Evolutionary conservation across 164 flowering plant species (phyloP).

Genomic region (Annona squamosa): DNA sequence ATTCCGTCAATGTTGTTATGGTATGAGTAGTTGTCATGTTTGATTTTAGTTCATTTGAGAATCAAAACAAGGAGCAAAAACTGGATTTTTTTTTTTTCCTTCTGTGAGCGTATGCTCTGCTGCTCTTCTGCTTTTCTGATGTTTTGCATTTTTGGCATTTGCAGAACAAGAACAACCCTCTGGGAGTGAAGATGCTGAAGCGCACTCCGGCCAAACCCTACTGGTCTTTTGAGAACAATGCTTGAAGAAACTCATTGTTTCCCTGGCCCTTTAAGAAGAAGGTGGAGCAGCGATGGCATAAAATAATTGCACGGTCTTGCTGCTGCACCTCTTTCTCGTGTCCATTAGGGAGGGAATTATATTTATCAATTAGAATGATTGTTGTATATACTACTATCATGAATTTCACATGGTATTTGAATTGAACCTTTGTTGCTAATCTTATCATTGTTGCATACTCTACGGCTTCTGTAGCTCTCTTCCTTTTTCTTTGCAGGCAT

Average conservation of each 20-base stretch:
- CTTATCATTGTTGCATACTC: too few species aligned
- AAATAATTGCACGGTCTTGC: background rate
- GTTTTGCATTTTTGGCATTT: background rate
- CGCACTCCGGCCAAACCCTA: conserved; percentile 61
- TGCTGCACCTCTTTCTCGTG: background rate
- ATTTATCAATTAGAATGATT: background rate
- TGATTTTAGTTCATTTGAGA: background rate
- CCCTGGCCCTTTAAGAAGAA: background rate
- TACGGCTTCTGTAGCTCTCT: too few species aligned
- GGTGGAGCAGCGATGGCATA: background rate
- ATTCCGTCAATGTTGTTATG: too few species aligned
- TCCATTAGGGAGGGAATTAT: background rate
- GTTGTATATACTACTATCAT: background rate
- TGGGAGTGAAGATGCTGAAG: conserved; percentile 66
- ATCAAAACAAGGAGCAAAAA: background rate
- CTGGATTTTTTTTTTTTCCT: background rate
- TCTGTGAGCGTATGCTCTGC: too few species aligned
- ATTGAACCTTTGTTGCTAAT: background rate
- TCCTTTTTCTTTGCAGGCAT: too few species aligned
- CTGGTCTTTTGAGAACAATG: conserved; percentile 32
- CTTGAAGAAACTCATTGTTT: conserved; percentile 13
- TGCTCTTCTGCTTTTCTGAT: background rate
- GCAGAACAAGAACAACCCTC: conserved; percentile 79
- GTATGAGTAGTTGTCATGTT: too few species aligned
- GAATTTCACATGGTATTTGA: background rate